Percentiles rank a stretch among this genome's conserved stretches.
Evolutionary conservation across 2,329 filamentous ascomycete genomes (phyloP).

Genomic region (Fusarium robinianum): DNA sequence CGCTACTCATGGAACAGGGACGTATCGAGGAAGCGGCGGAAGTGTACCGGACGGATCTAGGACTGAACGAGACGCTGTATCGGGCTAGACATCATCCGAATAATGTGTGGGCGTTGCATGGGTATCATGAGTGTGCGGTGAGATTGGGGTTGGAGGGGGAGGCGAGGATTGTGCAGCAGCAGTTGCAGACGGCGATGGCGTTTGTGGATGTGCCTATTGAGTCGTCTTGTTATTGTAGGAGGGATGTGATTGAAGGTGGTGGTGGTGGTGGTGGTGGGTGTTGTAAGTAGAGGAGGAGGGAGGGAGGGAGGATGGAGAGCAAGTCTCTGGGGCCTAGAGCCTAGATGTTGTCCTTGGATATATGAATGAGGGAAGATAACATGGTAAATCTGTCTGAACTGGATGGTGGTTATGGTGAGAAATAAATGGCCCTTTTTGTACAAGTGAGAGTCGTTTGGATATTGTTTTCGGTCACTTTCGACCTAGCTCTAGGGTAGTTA

Average conservation of each 20-base stretch:
- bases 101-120: conserved; percentile 75
- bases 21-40: conserved; percentile 56
- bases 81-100: conserved; percentile 67
- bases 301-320: conserved; percentile 1
- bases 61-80: conserved; percentile 60
- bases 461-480: too few relatives aligned
- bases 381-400: too few relatives aligned
- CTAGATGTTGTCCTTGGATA: too few relatives aligned
- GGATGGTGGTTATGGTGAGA: too few relatives aligned
- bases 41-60: conserved; percentile 64
- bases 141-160: conserved; percentile 50
- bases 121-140: conserved; percentile 69
- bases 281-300: conserved; percentile 5
- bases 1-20: conserved; percentile 67
- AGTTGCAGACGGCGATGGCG: conserved; percentile 56
- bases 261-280: conserved; percentile 6
- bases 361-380: too few relatives aligned
- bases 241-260: conserved; percentile 12
- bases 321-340: too few relatives aligned
- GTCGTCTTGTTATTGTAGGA: conserved; percentile 36
- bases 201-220: conserved; percentile 62
- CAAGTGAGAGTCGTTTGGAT: too few relatives aligned
- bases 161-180: conserved; percentile 43
- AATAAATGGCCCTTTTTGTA: too few relatives aligned
- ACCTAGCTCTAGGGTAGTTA: too few relatives aligned